Evolutionary conservation across 345 rosid genomes (phyloP).

Genomic region (Lepidium aucheri): DNA sequence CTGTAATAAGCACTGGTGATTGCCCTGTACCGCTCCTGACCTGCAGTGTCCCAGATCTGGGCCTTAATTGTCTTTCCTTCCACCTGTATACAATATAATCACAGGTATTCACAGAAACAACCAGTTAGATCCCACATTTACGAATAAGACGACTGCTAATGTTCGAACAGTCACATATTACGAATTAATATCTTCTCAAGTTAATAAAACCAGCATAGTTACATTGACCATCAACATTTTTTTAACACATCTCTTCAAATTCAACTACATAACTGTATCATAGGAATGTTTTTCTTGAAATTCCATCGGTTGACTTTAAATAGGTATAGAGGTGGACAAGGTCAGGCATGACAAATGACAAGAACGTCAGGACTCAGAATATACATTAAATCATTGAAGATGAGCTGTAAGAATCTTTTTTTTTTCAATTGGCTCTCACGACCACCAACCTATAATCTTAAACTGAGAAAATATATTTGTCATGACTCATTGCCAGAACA

Average conservation of each 20-base stretch:
- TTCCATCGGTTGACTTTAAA: slow-evolving; percentile 11
- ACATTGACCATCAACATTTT: not conserved
- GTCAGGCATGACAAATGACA: slow-evolving; percentile 5
- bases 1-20: slow-evolving; percentile 68
- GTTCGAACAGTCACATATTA: not conserved
- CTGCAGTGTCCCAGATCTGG: slow-evolving; percentile 84
- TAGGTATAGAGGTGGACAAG: slow-evolving; percentile 4
- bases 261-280: not conserved
- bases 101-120: not conserved
- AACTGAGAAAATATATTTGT: slow-evolving; percentile 6
- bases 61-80: slow-evolving; percentile 83
- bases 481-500: slow-evolving; percentile 12
- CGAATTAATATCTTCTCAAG: not conserved
- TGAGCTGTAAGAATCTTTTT: slow-evolving; percentile 6
- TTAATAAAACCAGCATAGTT: not conserved
- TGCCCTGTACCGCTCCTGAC: slow-evolving; percentile 71
- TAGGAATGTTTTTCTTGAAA: not conserved
- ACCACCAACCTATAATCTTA: slow-evolving; percentile 6
- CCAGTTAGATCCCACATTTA: not conserved
- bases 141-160: not conserved
- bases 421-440: slow-evolving; percentile 1
- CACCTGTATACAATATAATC: slow-evolving; percentile 35
- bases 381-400: not conserved
- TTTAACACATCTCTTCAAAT: not conserved
- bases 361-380: not conserved